A percentile compares a stretch with the other conserved stretches of the same genome.
phyloP scores from a whole-genome alignment of 148 eudicot species.

The Nyssa sinensis region DNA sequence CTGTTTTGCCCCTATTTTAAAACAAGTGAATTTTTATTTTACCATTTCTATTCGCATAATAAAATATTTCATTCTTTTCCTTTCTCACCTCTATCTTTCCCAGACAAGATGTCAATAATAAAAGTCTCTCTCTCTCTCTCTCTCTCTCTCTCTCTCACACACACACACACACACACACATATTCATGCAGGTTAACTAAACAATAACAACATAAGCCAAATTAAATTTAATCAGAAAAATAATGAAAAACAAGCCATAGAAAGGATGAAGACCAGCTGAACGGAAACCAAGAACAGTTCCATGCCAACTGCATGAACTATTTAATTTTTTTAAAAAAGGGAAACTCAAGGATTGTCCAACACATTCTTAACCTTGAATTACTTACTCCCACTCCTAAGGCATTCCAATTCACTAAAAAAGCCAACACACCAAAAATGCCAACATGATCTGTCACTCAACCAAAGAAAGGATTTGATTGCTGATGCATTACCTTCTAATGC shows the following conservation, averaged over 20 bases:
- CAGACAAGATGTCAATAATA: too few relatives aligned
- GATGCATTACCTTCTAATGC: background rate
- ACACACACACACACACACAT: too few relatives aligned
- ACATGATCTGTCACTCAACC: background rate
- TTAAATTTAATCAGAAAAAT: background rate
- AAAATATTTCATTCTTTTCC: too few relatives aligned
- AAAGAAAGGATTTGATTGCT: background rate
- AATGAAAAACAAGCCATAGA: too few relatives aligned
- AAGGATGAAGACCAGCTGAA: background rate
- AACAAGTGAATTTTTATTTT: too few relatives aligned
- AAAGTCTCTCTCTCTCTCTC: too few relatives aligned
- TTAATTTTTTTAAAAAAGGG: background rate
- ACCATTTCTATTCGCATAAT: too few relatives aligned
- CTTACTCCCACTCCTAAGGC: background rate
- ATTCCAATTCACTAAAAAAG: background rate
- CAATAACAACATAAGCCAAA: background rate
- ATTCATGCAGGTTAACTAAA: too few relatives aligned
- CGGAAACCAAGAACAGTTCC: background rate
- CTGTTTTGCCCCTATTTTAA: too few relatives aligned
- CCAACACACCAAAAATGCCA: background rate
- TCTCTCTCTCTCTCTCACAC: too few relatives aligned
- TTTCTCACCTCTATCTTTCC: too few relatives aligned
- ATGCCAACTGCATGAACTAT: background rate
- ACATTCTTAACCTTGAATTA: background rate
- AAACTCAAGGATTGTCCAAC: background rate